Conservation (phyloP, 306 rosid species). For the Pueraria montana region DNA sequence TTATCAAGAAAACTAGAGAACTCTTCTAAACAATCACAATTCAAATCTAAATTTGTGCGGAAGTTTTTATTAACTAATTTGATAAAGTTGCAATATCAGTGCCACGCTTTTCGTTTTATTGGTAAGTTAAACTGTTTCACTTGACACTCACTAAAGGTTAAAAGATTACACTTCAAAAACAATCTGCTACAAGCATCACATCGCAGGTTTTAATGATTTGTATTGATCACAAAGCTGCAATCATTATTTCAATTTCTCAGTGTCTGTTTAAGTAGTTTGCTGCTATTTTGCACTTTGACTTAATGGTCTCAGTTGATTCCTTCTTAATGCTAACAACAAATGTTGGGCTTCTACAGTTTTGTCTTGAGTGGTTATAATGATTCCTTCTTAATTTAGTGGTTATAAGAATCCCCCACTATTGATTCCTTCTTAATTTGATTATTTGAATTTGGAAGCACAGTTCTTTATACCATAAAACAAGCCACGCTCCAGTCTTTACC, state of each 20-base stretch:
- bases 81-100: slow-evolving; percentile 11
- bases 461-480: too few relatives aligned
- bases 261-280: not conserved
- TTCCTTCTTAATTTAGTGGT: too few relatives aligned
- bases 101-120: slow-evolving; percentile 9
- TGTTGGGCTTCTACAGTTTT: too few relatives aligned
- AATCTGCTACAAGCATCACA: not conserved
- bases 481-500: too few relatives aligned
- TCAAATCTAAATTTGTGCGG: not conserved
- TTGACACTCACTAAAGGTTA: too few relatives aligned
- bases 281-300: not conserved
- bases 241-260: not conserved
- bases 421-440: too few relatives aligned
- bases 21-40: not conserved
- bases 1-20: slow-evolving; percentile 15
- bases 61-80: not conserved
- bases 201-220: not conserved
- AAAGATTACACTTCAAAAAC: not conserved
- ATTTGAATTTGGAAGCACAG: too few relatives aligned
- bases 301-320: not conserved
- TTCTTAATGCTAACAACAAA: not conserved
- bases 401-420: too few relatives aligned
- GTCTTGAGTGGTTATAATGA: too few relatives aligned
- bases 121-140: not conserved
- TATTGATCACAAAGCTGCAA: slow-evolving; percentile 13